Evolutionary conservation across 1,139 yeast genomes (phyloP), one percentile per base, ranked within the genome.

Genomic region (Geotrichum restrictum): DNA sequence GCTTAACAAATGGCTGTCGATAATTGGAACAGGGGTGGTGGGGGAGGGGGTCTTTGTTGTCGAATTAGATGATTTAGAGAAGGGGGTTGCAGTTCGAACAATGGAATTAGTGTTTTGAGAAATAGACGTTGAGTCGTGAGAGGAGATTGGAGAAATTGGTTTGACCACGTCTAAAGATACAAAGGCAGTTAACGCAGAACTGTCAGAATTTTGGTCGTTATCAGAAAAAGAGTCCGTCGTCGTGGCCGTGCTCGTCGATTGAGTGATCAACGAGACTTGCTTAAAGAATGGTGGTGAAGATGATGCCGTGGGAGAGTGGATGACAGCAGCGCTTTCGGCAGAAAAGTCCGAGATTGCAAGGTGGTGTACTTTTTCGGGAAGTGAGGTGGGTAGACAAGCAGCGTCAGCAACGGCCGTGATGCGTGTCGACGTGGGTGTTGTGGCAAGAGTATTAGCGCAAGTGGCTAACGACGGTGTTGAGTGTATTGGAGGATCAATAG

Each of bases 71-170:
- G 19, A 21, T 3, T 41, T 41, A 8, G 36, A 13, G 45, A 41
- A 41, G 3, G 45, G 45, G 13, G 45, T 41, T 13, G 34, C 21
- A 6, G 45, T 41, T 13, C 45, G 45, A 14, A 41, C 36, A 41
- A 41, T 41, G 16, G 45, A n/a, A 13, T 13, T 18, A 22, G 32
- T 11, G 32, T 19, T 24, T 4, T 10, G n/a, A 37, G 3, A 6
- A 13, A 5, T 10, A 18, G 41, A 6, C 21, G 41, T 16, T n/a
- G 41, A 10, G 37, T 33, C 37, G 14, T 33, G 37, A 33, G 37
- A 14, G 10, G 37, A 14, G 29, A 5, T 8, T 5, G 5, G 29
- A 24, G 29, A 24, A 5, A 8, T 5, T 24, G 5, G 7, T 24
- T 5, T 8, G 8, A 24, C 29, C 7, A 5, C 8, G 29, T 24